These are phyloP conservation scores for Pseudogymnoascus sp. DNA, from an alignment of 2,329 filamentous ascomycete species.

Conservation along the genomic window DNA sequence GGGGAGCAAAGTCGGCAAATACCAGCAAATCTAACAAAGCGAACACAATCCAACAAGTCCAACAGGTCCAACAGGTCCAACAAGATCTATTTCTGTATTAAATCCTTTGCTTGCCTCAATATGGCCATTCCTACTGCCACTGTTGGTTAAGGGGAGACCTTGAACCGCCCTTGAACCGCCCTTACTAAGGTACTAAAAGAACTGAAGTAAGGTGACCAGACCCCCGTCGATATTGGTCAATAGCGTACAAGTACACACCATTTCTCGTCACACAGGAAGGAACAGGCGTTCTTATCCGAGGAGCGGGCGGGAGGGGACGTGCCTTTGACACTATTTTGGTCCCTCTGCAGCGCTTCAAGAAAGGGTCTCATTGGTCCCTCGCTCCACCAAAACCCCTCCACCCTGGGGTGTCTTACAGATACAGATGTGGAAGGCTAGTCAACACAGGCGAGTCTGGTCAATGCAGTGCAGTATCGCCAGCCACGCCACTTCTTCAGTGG, in stretches of 20 bases:
- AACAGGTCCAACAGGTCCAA: neutral
- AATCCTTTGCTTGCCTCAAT: neutral
- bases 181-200: neutral
- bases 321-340: constrained; percentile 7
- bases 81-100: neutral
- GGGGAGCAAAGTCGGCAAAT: neutral
- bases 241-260: neutral
- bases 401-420: neutral
- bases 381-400: neutral
- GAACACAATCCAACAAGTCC: neutral
- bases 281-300: neutral
- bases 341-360: neutral
- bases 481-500: constrained; percentile 6
- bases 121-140: neutral
- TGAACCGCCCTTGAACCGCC: neutral
- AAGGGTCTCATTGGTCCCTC: neutral
- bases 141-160: neutral
- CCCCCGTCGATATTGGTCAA: constrained; percentile 2
- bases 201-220: neutral
- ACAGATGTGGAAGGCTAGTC: neutral
- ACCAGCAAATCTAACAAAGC: neutral
- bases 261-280: neutral
- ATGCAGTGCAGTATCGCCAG: neutral
- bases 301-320: constrained; percentile 4
- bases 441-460: neutral